Conservation (phyloP, 176 grass and related monocot genomes). For the Pontederia crassipes region DNA sequence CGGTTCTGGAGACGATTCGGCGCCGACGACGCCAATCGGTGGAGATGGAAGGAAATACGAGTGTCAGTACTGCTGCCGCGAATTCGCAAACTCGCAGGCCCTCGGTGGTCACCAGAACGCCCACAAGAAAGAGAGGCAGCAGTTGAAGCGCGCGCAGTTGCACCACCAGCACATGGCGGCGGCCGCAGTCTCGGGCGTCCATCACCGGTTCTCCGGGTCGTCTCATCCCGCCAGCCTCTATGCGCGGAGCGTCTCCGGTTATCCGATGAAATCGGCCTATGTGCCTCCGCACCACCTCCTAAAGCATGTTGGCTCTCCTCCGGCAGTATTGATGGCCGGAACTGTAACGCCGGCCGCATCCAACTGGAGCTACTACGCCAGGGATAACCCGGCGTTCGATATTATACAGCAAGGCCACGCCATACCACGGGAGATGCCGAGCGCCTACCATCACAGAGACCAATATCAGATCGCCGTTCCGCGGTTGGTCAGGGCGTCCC, state of each 20-base stretch:
- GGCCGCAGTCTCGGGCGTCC: neutral
- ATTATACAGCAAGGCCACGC: too few species aligned
- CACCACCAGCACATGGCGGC: neutral
- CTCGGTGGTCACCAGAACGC: conserved; percentile 28
- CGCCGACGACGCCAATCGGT: neutral
- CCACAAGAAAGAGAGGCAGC: conserved; percentile 30
- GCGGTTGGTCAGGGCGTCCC: too few species aligned
- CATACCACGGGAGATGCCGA: too few species aligned
- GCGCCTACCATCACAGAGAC: too few species aligned
- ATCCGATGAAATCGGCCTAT: neutral
- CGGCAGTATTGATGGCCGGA: too few species aligned
- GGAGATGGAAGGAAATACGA: conserved; percentile 17
- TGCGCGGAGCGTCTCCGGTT: neutral
- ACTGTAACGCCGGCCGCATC: too few species aligned
- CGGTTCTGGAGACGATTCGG: neutral
- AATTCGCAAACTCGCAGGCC: conserved; percentile 29
- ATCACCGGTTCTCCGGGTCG: neutral
- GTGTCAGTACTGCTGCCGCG: conserved; percentile 32
- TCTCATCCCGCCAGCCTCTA: neutral
- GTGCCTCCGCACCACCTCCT: too few species aligned
- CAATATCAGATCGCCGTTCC: neutral
- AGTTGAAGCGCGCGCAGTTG: conserved; percentile 18
- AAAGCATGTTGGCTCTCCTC: too few species aligned
- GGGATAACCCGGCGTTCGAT: too few species aligned
- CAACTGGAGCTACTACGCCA: too few species aligned